Base-by-base conservation (phyloP, 371 early-diverging fungal genomes). In the Mitosporidium daphniae region DNA sequence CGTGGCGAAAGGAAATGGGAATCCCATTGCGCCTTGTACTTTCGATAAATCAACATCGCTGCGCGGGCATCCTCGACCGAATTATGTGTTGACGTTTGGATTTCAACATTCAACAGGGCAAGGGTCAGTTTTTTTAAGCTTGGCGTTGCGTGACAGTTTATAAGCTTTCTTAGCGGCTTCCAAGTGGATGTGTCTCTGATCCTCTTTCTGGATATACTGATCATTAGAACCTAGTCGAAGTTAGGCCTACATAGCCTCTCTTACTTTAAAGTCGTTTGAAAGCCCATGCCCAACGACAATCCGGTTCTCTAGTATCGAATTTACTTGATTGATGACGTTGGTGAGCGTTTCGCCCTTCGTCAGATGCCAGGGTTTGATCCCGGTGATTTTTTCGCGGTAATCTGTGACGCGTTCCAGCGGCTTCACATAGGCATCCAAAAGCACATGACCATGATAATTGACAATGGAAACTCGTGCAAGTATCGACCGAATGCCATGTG, bases 221-320 rank as follows among this genome's bases (percentile, higher is more conserved):
- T n/a, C n/a, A n/a, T n/a, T n/a, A n/a, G n/a, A n/a, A n/a, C n/a
- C n/a, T n/a, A n/a, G n/a, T n/a, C n/a, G n/a, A n/a, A n/a, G n/a
- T n/a, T n/a, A n/a, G n/a, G n/a, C n/a, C n/a, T n/a, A n/a, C n/a
- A n/a, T n/a, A n/a, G n/a, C n/a, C n/a, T n/a, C n/a, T n/a, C n/a
- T 6, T 4, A 36, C 56, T 8, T 44, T 33, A 21, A 86, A 54
- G 51, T 89, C 89, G 41, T 78, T 57, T 16, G 61, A 36, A 3
- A 86, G 42, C 5, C 66, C 69, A 40, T 89, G 91, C 0, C 91
- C 91, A 6, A 89, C 53, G 8, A 89, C 38, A 3, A 82, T 53
- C 15, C 62, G 52, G 35, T 40, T 12, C 17, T 11, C 28, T 8
- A 14, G 2, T 31, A 20, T 4, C 14, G 9, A 14, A 17, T 27